phyloP scores from a whole-genome alignment of 805 yeast species.

The Saturnispora saitoi region DNA sequence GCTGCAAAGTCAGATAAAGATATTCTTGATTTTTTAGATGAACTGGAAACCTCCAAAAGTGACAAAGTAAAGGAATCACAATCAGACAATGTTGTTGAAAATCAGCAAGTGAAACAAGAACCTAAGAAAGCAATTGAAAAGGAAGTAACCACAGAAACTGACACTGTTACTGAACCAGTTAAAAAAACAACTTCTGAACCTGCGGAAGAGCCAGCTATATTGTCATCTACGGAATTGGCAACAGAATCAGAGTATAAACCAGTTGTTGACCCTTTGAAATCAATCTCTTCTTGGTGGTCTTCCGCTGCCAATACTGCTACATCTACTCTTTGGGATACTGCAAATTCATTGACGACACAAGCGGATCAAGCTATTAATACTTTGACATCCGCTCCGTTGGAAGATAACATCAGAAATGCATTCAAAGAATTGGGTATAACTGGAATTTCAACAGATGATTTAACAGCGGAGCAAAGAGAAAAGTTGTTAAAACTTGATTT shows the following conservation, averaged over 20 bases:
- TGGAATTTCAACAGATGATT: slow-evolving; percentile 29
- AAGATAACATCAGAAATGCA: slow-evolving; percentile 29
- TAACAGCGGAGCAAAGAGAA: slow-evolving; percentile 25
- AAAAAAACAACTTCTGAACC: too few species aligned
- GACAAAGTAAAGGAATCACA: slow-evolving; percentile 1
- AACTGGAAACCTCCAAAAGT: slow-evolving; percentile 34
- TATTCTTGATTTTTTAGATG: slow-evolving; percentile 52
- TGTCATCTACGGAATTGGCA: too few species aligned
- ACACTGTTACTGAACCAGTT: slow-evolving; percentile 7
- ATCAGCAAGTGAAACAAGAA: neutral
- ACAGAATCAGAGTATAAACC: too few species aligned
- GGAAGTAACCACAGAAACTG: slow-evolving; percentile 4
- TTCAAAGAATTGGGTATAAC: slow-evolving; percentile 35
- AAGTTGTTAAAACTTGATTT: slow-evolving; percentile 18
- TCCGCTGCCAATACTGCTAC: slow-evolving; percentile 53
- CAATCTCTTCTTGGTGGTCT: slow-evolving; percentile 73
- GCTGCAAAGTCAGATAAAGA: slow-evolving; percentile 40
- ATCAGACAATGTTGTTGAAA: neutral
- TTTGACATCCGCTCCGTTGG: slow-evolving; percentile 33
- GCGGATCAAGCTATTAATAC: slow-evolving; percentile 44
- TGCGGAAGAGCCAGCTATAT: too few species aligned
- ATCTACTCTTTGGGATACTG: slow-evolving; percentile 60
- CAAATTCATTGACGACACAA: slow-evolving; percentile 33
- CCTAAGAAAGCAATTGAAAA: neutral
- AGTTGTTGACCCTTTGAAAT: slow-evolving; percentile 50